Evolutionary conservation across 139 green algal genomes (phyloP), one percentile per base, ranked within the genome.

Genomic region (Yamagishiella unicocca): DNA sequence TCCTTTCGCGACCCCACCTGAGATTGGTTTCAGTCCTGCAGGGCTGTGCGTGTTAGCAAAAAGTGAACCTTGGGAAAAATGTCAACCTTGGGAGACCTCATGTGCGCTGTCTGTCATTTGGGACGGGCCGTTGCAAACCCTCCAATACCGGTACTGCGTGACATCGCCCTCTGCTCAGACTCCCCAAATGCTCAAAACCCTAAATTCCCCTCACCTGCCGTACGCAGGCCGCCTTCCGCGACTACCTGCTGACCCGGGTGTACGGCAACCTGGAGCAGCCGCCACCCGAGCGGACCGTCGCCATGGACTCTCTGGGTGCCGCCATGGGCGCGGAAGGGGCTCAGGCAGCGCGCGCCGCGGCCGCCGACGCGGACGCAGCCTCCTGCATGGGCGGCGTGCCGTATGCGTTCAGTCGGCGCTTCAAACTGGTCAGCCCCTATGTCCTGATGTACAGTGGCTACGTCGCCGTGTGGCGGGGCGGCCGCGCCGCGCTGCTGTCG

Each of bases 261-360:
- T 50, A 87, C 10, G 82, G 82, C 37, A 74, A 68, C 43, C 80
- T 86, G 61, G 80, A 86, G 62, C 80, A 76, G 46, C 82, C 67
- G 2, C 82, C 50, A 24, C 67, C 82, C 35, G 82, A 87, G 82
- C 67, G 46, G n/a, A 8, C 45, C 4, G 27, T 70, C 3, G 50
- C 67, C 35, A 33, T 27, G 25, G 80, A 86, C 61, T 77, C 80
- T 2, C 66, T 86, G n/a, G 64, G 64, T 33, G 80, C 64, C 7
- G 80, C 62, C 14, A 61, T 86, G 40, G 78, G 80, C n/a, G 43
- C 64, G 27, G 31, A 62, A 7, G 67, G 62, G 5, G 77, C 77
- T 4, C 37, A 22, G 5, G 43, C 2, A 2, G 67, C 46, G 6
- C 40, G 62, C 0, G 50, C 67, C 0, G 82, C 82, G 14, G 82